Evolutionary conservation across 129 eudicot genomes (phyloP), one percentile per base, ranked within the genome.

Genomic region (Flaveria sonorensis): DNA sequence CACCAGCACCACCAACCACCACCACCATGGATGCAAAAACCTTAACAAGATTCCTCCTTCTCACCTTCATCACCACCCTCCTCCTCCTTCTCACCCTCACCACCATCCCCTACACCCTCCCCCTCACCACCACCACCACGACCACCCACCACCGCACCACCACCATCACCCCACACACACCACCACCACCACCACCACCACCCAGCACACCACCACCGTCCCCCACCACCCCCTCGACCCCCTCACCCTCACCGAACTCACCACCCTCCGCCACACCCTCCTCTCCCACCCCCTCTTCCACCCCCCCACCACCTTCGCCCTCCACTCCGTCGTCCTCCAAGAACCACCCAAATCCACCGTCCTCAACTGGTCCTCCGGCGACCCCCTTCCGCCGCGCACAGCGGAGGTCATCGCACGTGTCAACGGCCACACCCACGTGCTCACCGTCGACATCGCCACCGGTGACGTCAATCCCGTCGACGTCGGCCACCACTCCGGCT

Each of bases 211-310:
- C 67, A 7, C 89, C 86, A 89, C 63, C 85, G 83, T 80, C 43
- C 96, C 97, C 53, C 96, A 43, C 82, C 99, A 91, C 89, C 99
- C 99, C 0, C 92, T 91, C 2, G 99, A 94, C 84, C 97, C 99
- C 20, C 87, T 94, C 61, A 91, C 99, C 63, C 72, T 94, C 68
- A 68, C 70, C 13, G 99, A 94, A 69, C 71, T 94, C 53, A 85
- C 86, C 79, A 77, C 70, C 40, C 81, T 89, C 40, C 81, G 81
- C 6, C 15, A 78, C 43, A 82, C 83, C 73, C 52, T 94, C 24
- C 70, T 77, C 10, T 81, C 89, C 71, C 83, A 91, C 59, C 48
- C 83, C 45, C 89, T 83, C 5, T 89, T 94, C 72, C 42, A 3
- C 6, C 82, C 78, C 68, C n/a, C 76, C 21, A 68, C 46, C 26